Percentiles rank a stretch among this genome's conserved stretches.
Evolutionary conservation across 2,329 filamentous ascomycete species (phyloP).

Genomic region (Penicillium brasilianum): DNA sequence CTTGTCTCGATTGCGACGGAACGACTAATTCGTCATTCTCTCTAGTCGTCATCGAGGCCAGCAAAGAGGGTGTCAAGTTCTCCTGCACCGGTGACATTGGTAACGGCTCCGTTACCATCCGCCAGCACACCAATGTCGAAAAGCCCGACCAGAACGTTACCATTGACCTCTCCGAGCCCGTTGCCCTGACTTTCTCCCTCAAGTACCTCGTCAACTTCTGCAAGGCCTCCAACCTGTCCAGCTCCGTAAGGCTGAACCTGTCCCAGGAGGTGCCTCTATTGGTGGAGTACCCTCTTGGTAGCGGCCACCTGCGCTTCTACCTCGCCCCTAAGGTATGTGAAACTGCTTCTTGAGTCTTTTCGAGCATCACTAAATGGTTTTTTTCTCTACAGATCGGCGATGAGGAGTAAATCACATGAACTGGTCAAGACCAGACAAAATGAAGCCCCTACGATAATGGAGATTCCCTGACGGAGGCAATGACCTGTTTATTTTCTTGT

Average conservation of each 20-base stretch:
- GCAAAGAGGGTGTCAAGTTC: constrained; percentile 97
- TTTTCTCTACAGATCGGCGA: constrained; percentile 66
- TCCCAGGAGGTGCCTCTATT: constrained; percentile 95
- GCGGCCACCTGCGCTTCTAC: constrained; percentile 94
- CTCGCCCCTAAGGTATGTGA: constrained; percentile 88
- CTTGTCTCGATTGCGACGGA: neutral
- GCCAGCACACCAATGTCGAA: constrained; percentile 85
- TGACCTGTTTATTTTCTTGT: constrained; percentile 32
- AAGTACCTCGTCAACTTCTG: constrained; percentile 99
- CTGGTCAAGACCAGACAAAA: constrained; percentile 29
- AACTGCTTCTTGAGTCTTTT: constrained; percentile 1
- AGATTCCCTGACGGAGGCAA: constrained; percentile 57
- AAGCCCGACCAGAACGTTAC: constrained; percentile 85
- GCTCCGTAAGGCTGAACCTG: constrained; percentile 85
- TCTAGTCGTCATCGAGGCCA: constrained; percentile 91
- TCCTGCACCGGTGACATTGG: constrained; percentile 92
- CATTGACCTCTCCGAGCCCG: constrained; percentile 90
- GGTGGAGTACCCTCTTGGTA: constrained; percentile 86
- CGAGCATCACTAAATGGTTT: constrained; percentile 39
- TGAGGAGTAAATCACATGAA: constrained; percentile 49
- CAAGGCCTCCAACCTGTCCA: constrained; percentile 88
- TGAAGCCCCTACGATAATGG: constrained; percentile 37
- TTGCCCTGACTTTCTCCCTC: constrained; percentile 93
- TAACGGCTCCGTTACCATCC: constrained; percentile 89
- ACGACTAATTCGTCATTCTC: constrained; percentile 15